Evolutionary conservation across 2,329 filamentous ascomycete genomes (phyloP).

Genomic region (Sordariomycetes sp.): DNA sequence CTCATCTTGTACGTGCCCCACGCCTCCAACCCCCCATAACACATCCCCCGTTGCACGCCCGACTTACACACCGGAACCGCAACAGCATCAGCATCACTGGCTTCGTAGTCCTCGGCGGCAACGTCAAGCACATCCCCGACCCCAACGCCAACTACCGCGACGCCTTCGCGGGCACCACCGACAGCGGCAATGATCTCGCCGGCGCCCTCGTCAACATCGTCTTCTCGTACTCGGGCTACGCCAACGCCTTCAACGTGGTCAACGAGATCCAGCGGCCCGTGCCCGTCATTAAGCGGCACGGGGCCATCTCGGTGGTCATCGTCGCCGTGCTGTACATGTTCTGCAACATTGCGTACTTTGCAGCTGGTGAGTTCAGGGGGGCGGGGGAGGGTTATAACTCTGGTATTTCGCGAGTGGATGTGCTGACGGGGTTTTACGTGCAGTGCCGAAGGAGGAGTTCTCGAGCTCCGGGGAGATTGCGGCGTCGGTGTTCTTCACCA

Average conservation of each 20-base stretch:
- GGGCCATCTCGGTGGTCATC: slow-evolving; percentile 34
- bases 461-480: slow-evolving; percentile 39
- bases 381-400: not conserved
- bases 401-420: not conserved
- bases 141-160: slow-evolving; percentile 23
- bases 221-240: slow-evolving; percentile 46
- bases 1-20: slow-evolving; percentile 36
- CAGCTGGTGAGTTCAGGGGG: slow-evolving; percentile 25
- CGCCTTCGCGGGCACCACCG: slow-evolving; percentile 21
- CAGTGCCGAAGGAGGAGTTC: slow-evolving; percentile 43
- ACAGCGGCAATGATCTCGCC: slow-evolving; percentile 23
- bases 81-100: slow-evolving; percentile 42
- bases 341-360: slow-evolving; percentile 51
- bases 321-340: slow-evolving; percentile 46
- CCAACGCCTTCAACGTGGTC: slow-evolving; percentile 51
- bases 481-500: slow-evolving; percentile 47
- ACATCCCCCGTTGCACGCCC: not conserved
- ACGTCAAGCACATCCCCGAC: slow-evolving; percentile 17
- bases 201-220: slow-evolving; percentile 46
- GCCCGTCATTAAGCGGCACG: slow-evolving; percentile 38
- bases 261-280: slow-evolving; percentile 53
- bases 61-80: not conserved
- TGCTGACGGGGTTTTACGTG: not conserved
- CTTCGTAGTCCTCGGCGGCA: slow-evolving; percentile 43
- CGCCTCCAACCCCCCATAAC: not conserved